Evolutionary conservation across 345 rosid species (phyloP), one percentile per base, ranked within the genome.

Genomic region (Bruguiera gymnorhiza): DNA sequence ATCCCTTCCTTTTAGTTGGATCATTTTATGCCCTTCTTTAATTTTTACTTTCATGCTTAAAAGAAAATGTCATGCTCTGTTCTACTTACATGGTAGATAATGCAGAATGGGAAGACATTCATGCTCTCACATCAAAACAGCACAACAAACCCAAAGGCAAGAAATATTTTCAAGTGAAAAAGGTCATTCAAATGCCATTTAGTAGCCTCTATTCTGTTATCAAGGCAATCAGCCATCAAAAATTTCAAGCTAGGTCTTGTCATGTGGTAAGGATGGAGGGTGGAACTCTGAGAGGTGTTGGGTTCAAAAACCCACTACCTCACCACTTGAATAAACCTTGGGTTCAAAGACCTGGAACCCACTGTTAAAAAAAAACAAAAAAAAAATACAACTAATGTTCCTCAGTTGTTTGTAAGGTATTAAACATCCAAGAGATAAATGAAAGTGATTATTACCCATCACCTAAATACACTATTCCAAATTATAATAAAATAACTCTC

Each of bases 51-150:
- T 24, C 2, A 11, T 9, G 29, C 60, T 27, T 27, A 56, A 56
- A 23, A 10, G 30, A 56, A 43, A 3, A 43, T 43, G 18, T 43
- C 18, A 43, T 43, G 18, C 50, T 43, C 50, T 43, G 15, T 3
- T 43, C 50, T 13, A 13, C 15, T 43, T 15, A 43, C 50, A 43
- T 0, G 0, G 50, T 64, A 53, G 62, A 21, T 7, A 54, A 78
- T 37, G 54, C 54, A 62, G 37, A 68, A 26, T 7, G 15, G 61
- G 24, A 24, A 60, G 66, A 36, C 29, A 24, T 66, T 50, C 21
- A 26, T 60, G 46, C 66, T 39, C 63, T 6, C 68, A 71, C 4
- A 27, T 53, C 66, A 61, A n/a, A 53, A 65, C 51, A 15, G 16
- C 43, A 20, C 15, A 68, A 20, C 69, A 20, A 69, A 62, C 8